Evolutionary conservation across 768 basidiomycete genomes (phyloP).

Genomic region (Daedaleopsis sinensis): DNA sequence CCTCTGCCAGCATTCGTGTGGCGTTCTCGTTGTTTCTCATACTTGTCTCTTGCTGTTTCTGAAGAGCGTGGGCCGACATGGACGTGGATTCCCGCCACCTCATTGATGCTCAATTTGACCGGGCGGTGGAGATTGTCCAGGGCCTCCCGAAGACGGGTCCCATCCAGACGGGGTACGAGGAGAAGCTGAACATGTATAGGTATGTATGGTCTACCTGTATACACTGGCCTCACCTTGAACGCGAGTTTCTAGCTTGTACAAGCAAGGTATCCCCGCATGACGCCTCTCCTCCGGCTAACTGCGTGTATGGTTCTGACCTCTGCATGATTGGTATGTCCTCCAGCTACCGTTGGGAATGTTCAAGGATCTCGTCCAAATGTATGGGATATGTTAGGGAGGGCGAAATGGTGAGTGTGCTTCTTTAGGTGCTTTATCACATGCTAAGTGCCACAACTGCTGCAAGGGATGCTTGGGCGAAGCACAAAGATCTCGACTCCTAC

Average conservation of each 20-base stretch:
- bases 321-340: not conserved
- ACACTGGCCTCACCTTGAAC: not conserved
- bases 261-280: conserved; percentile 69
- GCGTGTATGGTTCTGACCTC: not conserved
- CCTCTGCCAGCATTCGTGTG: too few species aligned
- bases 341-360: conserved; percentile 92
- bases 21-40: not conserved
- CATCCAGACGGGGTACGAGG: conserved; percentile 94
- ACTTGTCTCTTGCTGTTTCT: not conserved
- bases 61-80: not conserved
- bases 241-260: conserved; percentile 66
- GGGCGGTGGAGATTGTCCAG: conserved; percentile 94
- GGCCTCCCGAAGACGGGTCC: conserved; percentile 91
- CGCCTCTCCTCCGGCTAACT: not conserved
- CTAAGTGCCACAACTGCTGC: not conserved
- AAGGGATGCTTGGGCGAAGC: conserved; percentile 97
- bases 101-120: conserved; percentile 86
- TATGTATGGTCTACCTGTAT: conserved; percentile 33
- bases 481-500: conserved; percentile 73
- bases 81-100: conserved; percentile 65
- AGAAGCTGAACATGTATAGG: conserved; percentile 94
- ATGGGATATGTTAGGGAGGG: conserved; percentile 89
- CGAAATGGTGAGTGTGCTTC: conserved; percentile 80
- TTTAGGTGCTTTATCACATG: conserved; percentile 22
- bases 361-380: conserved; percentile 77